Evolutionary conservation across 352 stramenopile species (phyloP), one percentile per base, ranked within the genome.

Genomic region (Phytophthora brassicae): DNA sequence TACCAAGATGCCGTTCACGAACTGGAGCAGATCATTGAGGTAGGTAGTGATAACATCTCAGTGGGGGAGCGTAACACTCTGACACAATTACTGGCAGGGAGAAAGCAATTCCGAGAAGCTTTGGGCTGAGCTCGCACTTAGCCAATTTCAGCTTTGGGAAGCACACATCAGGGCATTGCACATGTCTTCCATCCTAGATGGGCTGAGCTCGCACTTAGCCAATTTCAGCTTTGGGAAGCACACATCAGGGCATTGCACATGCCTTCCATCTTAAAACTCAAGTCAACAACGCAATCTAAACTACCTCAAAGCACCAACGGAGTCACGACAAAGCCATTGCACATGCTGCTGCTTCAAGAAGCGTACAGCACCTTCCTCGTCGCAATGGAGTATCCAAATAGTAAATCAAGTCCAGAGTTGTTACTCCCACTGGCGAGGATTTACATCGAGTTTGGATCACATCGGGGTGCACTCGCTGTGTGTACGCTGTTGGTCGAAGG

Each of bases 281-380:
- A 55, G 6, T 28, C 46, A 22, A 31, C 44, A 54, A 46, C 39
- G 46, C 39, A 42, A 41, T 23, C 26, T 47, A 60, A 62, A 57
- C 41, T 33, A 66, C 8, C 50, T 33, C n/a, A 38, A 51, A 14
- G 16, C 43, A 16, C 28, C 17, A 56, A 41, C 49, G 22, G 44
- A 28, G 26, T 59, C 59, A 22, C 16, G n/a, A n/a, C n/a, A 23
- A 70, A 61, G n/a, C 54, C 60, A 42, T 28, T 70, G 17, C 60
- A 73, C 41, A 43, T 19, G 6, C 19, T 62, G 36, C 60, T 73
- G 17, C 42, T 73, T 14, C 64, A 92, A 71, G 76, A 78, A 22
- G 69, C 76, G 3, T 92, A 92, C 57, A 87, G 86, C 51, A 81
- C 79, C 1, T 92, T 90, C 33, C 79, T 92, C 36, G 81, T 92